Conservation (phyloP, 1,139 yeast genomes). For the Taphrina sp. region DNA sequence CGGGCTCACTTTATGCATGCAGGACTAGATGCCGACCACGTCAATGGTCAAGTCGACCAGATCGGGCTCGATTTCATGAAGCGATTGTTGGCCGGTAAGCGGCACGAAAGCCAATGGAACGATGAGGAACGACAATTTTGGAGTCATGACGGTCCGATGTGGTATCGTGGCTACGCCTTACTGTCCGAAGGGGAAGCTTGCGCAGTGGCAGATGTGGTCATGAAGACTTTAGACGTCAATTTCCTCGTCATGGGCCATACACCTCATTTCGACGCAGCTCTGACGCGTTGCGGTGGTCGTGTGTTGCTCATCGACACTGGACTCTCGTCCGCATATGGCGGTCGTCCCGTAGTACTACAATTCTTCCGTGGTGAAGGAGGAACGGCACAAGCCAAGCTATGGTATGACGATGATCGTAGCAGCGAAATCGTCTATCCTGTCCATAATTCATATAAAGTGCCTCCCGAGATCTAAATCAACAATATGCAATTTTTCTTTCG, state of each 20-base stretch:
- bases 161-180: conserved; percentile 33
- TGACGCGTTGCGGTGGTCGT: conserved; percentile 33
- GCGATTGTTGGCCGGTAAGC: conserved; percentile 4
- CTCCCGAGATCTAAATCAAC: too few relatives aligned
- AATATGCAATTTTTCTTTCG: not conserved
- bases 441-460: too few relatives aligned
- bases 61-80: conserved; percentile 23
- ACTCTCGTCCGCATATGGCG: conserved; percentile 30
- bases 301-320: conserved; percentile 33
- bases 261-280: conserved; percentile 29
- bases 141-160: conserved; percentile 33
- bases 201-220: conserved; percentile 17
- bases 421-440: conserved; percentile 18
- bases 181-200: conserved; percentile 28
- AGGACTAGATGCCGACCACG: conserved; percentile 27
- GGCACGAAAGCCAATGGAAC: conserved; percentile 11
- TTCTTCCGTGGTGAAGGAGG: conserved; percentile 1
- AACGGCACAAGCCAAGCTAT: conserved; percentile 11
- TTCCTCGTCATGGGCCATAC: conserved; percentile 34
- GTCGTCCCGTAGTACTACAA: conserved; percentile 29
- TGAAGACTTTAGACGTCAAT: conserved; percentile 20
- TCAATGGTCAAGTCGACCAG: not conserved
- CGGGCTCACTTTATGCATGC: conserved; percentile 35
- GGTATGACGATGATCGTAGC: conserved; percentile 23
- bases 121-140: conserved; percentile 21